A percentile compares a stretch with the other conserved stretches of the same genome.
Conservation (phyloP, 2,329 filamentous ascomycete species). For the Diaporthe sp. region DNA sequence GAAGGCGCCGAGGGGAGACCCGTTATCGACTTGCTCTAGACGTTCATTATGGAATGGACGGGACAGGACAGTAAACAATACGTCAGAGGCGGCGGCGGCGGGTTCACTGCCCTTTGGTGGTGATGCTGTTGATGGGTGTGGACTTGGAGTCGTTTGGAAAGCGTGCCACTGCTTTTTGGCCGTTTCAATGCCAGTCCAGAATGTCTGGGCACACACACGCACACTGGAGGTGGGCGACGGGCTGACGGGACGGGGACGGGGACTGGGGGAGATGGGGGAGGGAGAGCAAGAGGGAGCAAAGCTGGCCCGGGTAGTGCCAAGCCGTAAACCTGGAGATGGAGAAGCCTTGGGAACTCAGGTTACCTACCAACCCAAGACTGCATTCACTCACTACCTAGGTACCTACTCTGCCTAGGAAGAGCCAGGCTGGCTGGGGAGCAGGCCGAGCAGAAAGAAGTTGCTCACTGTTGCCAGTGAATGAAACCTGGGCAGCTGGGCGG, state of each 20-base stretch:
- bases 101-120: conserved; percentile 9
- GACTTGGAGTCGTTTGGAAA: conserved; percentile 20
- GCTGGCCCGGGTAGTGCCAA: conserved; percentile 4
- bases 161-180: conserved; percentile 33
- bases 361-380: not conserved
- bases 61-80: conserved; percentile 33
- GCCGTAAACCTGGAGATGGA: not conserved
- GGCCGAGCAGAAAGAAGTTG: not conserved
- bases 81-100: conserved; percentile 19
- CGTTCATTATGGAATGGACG: conserved; percentile 37
- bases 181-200: conserved; percentile 35
- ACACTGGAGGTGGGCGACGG: not conserved
- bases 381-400: not conserved
- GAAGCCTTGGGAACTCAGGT: not conserved
- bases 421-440: not conserved
- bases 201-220: conserved; percentile 12
- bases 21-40: conserved; percentile 35
- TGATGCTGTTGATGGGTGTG: conserved; percentile 35
- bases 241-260: conserved; percentile 13
- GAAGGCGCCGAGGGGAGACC: conserved; percentile 30
- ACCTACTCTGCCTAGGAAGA: too few relatives aligned
- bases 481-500: conserved; percentile 19
- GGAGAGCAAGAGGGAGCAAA: not conserved
- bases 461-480: conserved; percentile 25
- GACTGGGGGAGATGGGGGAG: conserved; percentile 1